Percentiles rank a stretch among this genome's conserved stretches.
Evolutionary conservation across 1,284 basidiomycete genomes (phyloP).

Genomic region (Melampsora larici-populina): DNA sequence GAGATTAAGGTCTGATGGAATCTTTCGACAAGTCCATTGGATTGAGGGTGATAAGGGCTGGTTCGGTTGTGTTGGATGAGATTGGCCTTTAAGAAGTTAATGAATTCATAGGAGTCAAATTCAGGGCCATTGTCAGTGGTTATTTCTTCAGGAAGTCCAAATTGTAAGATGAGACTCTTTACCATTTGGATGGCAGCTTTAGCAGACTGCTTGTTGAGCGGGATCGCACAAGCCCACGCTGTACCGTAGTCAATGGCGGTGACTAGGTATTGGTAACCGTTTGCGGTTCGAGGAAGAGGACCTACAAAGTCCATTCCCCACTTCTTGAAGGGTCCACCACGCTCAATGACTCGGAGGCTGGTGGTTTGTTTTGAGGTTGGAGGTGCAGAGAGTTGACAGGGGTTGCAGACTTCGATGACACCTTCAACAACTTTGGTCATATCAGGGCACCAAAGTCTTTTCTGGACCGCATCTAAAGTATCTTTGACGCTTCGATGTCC

Average conservation of each 20-base stretch:
- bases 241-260: conserved; percentile 29
- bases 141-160: conserved; percentile 10
- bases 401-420: neutral
- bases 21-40: too few species aligned
- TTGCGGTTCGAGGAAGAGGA: neutral
- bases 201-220: neutral
- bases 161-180: neutral
- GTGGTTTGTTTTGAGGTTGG: neutral
- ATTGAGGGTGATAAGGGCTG: conserved; percentile 37
- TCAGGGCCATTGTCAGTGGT: conserved; percentile 23
- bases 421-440: conserved; percentile 8
- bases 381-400: conserved; percentile 13
- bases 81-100: neutral
- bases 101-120: neutral
- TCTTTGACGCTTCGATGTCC: too few species aligned
- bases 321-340: conserved; percentile 4
- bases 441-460: neutral
- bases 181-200: conserved; percentile 13
- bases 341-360: neutral
- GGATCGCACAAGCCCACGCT: too few species aligned
- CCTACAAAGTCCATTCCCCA: conserved; percentile 31
- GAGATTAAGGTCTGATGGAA: too few species aligned
- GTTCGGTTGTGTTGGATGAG: conserved; percentile 19
- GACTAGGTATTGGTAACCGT: conserved; percentile 13
- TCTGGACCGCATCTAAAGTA: neutral